phyloP scores from a whole-genome alignment of 495 filamentous ascomycete species.

The Achaetomiella virescens region DNA sequence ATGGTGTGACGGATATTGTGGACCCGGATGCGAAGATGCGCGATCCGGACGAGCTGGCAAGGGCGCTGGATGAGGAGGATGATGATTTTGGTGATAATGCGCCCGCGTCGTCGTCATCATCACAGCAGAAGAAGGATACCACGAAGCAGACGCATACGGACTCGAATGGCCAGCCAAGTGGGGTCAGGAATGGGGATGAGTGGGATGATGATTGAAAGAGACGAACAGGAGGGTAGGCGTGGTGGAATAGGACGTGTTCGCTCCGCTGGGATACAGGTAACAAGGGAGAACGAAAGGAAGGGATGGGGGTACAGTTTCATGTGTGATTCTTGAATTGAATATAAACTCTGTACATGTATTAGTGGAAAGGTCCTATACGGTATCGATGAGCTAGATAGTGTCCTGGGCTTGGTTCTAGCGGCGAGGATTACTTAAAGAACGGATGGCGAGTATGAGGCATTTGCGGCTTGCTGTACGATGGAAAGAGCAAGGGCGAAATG shows the following conservation, averaged over 20 bases:
- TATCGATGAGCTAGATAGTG: no score
- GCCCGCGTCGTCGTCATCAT: background rate
- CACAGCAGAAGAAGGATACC: background rate
- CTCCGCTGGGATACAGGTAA: background rate
- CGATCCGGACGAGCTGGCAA: conserved; percentile 52
- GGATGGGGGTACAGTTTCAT: background rate
- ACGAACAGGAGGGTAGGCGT: background rate
- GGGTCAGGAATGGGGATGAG: conserved; percentile 35
- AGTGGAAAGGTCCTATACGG: no score
- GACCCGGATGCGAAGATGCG: conserved; percentile 52
- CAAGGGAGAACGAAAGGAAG: no score
- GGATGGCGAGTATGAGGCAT: no score
- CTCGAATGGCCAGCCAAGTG: conserved; percentile 20
- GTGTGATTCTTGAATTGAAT: no score
- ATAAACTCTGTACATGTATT: no score
- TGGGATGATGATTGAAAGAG: conserved; percentile 39
- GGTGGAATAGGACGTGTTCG: background rate
- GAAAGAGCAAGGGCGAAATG: no score
- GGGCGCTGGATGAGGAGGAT: conserved; percentile 45
- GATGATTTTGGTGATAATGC: conserved; percentile 27
- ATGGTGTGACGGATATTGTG: conserved; percentile 32
- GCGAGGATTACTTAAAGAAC: no score
- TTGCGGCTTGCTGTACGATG: no score
- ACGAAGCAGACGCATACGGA: background rate
- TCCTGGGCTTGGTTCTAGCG: no score